Percentiles rank a stretch among this genome's conserved stretches.
Evolutionary conservation across 768 basidiomycete genomes (phyloP).

Genomic region (Fomitopsis serialis): DNA sequence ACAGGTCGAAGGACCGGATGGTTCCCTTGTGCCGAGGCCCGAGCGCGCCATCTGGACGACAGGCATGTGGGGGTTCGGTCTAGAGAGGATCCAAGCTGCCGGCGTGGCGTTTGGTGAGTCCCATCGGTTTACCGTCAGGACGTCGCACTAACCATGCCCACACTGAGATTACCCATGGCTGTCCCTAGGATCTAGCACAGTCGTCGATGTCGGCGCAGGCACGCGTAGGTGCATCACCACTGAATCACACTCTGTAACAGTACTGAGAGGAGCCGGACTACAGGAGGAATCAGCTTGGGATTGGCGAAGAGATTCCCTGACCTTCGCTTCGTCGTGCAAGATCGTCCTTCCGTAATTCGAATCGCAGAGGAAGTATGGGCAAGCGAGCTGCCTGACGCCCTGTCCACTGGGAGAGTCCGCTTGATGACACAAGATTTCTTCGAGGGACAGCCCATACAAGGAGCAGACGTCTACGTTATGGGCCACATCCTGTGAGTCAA

Average conservation of each 20-base stretch:
- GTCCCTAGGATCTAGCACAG: conserved; percentile 1
- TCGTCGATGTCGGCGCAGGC: conserved; percentile 13
- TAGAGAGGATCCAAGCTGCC: conserved; percentile 3
- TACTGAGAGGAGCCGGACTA: neutral
- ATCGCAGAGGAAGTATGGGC: conserved; percentile 7
- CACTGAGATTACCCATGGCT: conserved; percentile 10
- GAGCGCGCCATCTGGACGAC: conserved; percentile 3
- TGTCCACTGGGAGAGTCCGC: neutral
- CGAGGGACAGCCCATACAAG: conserved; percentile 10
- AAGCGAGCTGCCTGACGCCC: conserved; percentile 2
- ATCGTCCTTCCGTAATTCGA: conserved; percentile 10
- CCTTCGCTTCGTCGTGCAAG: conserved; percentile 15
- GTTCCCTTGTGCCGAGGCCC: neutral
- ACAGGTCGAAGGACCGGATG: conserved; percentile 1
- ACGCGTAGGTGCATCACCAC: conserved; percentile 4
- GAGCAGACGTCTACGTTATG: conserved; percentile 9
- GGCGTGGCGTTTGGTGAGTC: conserved; percentile 7
- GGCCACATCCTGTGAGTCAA: conserved; percentile 7
- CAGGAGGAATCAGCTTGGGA: conserved; percentile 10
- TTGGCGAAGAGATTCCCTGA: conserved; percentile 12
- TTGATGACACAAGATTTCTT: conserved; percentile 13
- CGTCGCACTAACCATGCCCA: neutral
- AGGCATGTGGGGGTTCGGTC: neutral
- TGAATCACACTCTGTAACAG: neutral
- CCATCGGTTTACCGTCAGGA: neutral